Conservation (phyloP, 192 early-diverging fungal genomes). For the Backusella liffmaniae region DNA sequence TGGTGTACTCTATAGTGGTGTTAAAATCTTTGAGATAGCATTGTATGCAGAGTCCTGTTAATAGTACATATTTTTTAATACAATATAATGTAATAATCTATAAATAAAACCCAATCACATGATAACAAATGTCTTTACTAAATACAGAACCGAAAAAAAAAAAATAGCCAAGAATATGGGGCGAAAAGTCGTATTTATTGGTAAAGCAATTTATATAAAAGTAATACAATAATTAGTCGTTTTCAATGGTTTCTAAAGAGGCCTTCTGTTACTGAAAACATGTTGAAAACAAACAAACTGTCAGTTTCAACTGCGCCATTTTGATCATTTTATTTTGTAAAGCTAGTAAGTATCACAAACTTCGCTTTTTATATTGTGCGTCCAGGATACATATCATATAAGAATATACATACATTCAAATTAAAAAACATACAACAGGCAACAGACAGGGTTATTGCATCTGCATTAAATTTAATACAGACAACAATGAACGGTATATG, state of each 20-base stretch:
- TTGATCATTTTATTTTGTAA: not conserved
- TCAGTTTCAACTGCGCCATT: not conserved
- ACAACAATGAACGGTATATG: not conserved
- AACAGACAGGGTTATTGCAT: not conserved
- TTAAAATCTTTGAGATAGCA: no score
- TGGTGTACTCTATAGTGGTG: not conserved
- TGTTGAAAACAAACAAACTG: not conserved
- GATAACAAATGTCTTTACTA: no score
- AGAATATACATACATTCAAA: no score
- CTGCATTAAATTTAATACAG: not conserved
- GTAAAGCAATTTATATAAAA: not conserved
- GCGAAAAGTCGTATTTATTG: not conserved
- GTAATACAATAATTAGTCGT: not conserved
- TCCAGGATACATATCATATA: not conserved
- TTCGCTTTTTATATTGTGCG: not conserved
- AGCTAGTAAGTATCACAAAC: not conserved
- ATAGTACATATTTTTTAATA: no score
- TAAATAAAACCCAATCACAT: no score
- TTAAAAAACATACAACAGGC: no score
- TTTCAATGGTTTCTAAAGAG: not conserved
- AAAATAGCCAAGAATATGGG: no score
- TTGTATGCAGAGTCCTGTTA: no score
- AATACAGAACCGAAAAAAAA: no score
- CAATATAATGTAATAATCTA: no score
- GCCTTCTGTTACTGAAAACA: not conserved